Conservation (phyloP, 306 rosid species). For the Pyrus betulifolia region DNA sequence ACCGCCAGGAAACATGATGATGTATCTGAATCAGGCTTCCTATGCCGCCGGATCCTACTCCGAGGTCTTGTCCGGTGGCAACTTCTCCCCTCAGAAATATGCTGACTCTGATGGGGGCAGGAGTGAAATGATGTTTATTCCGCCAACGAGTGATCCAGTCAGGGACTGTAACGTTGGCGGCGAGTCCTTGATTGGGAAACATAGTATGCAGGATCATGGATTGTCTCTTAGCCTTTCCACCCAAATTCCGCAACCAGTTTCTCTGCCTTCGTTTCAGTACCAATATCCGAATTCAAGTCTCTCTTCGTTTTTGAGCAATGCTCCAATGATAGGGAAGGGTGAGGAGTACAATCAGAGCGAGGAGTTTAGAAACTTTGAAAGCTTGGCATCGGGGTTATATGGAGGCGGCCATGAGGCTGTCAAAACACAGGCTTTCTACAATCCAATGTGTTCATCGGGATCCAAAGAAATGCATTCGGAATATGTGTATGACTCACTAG, state of each 20-base stretch:
- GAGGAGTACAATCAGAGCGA: slow-evolving; percentile 31
- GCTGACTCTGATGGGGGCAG: slow-evolving; percentile 41
- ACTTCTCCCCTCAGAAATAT: slow-evolving; percentile 41
- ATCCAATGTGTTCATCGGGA: slow-evolving; percentile 27
- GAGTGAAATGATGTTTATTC: slow-evolving; percentile 57
- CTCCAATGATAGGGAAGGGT: slow-evolving; percentile 25
- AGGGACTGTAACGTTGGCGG: slow-evolving; percentile 24
- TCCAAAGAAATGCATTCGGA: slow-evolving; percentile 30
- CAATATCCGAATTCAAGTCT: slow-evolving; percentile 38
- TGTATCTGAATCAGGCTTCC: slow-evolving; percentile 58
- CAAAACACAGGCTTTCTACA: slow-evolving; percentile 46
- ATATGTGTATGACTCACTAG: slow-evolving; percentile 26
- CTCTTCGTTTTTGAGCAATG: slow-evolving; percentile 34
- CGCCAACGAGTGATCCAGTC: slow-evolving; percentile 33
- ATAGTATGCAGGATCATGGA: slow-evolving; percentile 57
- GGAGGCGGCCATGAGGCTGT: slow-evolving; percentile 17
- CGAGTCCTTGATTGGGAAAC: slow-evolving; percentile 31
- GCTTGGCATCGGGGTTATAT: slow-evolving; percentile 37
- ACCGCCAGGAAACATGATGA: slow-evolving; percentile 32
- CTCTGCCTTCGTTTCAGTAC: slow-evolving; percentile 47
- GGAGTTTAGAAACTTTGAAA: slow-evolving; percentile 41
- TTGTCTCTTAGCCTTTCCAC: slow-evolving; percentile 82
- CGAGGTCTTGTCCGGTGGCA: slow-evolving; percentile 35
- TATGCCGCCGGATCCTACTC: slow-evolving; percentile 56
- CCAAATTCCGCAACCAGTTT: slow-evolving; percentile 36